These are phyloP conservation scores for Ophiostoma tasmaniense DNA, from an alignment of 2,329 filamentous ascomycete genomes.

Conservation along the genomic window DNA sequence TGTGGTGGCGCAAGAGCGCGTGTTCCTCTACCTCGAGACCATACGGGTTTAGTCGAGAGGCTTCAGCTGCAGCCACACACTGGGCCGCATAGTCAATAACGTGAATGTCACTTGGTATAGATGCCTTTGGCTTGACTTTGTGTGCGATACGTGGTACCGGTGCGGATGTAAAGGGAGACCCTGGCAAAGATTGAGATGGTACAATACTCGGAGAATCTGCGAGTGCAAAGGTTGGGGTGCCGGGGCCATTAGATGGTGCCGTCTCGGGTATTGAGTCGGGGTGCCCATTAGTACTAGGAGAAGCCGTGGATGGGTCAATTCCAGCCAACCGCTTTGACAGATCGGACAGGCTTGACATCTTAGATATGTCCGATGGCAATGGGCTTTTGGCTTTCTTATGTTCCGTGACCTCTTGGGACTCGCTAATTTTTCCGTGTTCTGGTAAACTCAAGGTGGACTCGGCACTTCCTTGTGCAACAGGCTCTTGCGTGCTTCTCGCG, in stretches of 20 bases:
- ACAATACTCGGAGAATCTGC: background rate
- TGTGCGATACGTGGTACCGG: conserved; percentile 21
- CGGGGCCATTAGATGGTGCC: background rate
- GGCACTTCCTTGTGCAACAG: background rate
- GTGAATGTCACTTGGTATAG: conserved; percentile 68
- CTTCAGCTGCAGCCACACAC: conserved; percentile 81
- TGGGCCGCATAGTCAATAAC: conserved; percentile 78
- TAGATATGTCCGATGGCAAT: background rate
- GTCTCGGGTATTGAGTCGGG: background rate
- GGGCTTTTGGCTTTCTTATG: background rate
- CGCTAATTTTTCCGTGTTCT: background rate
- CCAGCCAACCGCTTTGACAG: background rate
- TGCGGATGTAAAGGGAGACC: background rate
- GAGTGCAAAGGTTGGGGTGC: background rate
- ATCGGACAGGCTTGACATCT: background rate
- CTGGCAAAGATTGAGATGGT: background rate
- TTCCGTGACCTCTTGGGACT: background rate
- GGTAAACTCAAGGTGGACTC: background rate
- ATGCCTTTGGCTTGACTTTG: conserved; percentile 66
- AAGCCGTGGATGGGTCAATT: background rate
- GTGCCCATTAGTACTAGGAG: background rate
- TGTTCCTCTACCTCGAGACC: conserved; percentile 81
- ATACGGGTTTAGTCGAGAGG: conserved; percentile 83
- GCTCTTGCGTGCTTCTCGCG: background rate
- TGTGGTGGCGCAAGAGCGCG: conserved; percentile 64